A percentile compares a stretch with the other conserved stretches of the same genome.
Conservation (phyloP, 805 yeast genomes). For the Kodamaea neixiangensis region DNA sequence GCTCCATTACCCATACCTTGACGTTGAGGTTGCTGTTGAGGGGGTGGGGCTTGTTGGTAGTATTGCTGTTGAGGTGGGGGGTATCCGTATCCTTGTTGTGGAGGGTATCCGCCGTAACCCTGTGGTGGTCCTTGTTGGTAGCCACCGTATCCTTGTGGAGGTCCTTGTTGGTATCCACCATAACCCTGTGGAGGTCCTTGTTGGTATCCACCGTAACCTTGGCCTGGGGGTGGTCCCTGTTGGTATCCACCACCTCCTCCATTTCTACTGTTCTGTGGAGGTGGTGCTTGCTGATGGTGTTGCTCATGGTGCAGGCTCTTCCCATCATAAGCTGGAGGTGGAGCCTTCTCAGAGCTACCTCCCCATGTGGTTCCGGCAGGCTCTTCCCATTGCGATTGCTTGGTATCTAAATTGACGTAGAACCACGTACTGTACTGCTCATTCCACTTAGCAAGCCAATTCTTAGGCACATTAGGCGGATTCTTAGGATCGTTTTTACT, state of each 20-base stretch:
- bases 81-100: slow-evolving; percentile 28
- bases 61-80: slow-evolving; percentile 22
- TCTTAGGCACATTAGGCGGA: slow-evolving; percentile 59
- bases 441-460: slow-evolving; percentile 77
- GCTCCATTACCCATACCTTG: slow-evolving; percentile 32
- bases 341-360: slow-evolving; percentile 15
- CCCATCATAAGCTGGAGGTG: slow-evolving; percentile 31
- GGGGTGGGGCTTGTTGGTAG: slow-evolving; percentile 22
- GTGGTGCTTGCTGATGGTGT: slow-evolving; percentile 10
- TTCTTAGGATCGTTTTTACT: slow-evolving; percentile 23
- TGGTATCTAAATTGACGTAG: slow-evolving; percentile 72
- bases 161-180: slow-evolving; percentile 16
- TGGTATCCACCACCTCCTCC: slow-evolving; percentile 19
- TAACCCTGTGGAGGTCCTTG: slow-evolving; percentile 22
- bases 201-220: slow-evolving; percentile 19
- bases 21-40: slow-evolving; percentile 30
- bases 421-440: slow-evolving; percentile 72
- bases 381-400: slow-evolving; percentile 88
- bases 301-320: slow-evolving; percentile 11
- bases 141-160: slow-evolving; percentile 25
- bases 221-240: slow-evolving; percentile 12
- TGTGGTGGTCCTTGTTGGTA: slow-evolving; percentile 24
- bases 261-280: slow-evolving; percentile 9
- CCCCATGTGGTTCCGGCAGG: slow-evolving; percentile 60
- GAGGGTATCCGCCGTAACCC: slow-evolving; percentile 26